These are phyloP conservation scores for Backusella tarrabulga DNA, from an alignment of 192 early-diverging fungal species.

Conservation along the genomic window DNA sequence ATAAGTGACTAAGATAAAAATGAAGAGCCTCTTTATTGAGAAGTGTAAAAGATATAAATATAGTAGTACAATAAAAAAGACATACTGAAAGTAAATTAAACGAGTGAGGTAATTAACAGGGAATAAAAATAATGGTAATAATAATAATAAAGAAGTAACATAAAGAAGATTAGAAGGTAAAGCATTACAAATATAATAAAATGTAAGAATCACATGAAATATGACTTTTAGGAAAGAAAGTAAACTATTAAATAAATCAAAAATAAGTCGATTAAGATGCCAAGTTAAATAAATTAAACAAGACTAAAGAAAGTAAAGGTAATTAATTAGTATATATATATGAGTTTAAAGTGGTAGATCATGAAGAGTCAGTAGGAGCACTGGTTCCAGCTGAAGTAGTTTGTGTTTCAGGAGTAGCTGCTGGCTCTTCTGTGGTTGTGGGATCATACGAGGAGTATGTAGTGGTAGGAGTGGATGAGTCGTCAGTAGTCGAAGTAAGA, in stretches of 20 bases:
- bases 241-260: neutral
- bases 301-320: neutral
- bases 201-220: neutral
- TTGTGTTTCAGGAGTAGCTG: neutral
- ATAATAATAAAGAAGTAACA: neutral
- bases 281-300: too few relatives aligned
- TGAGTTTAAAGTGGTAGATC: neutral
- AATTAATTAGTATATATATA: neutral
- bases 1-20: too few relatives aligned
- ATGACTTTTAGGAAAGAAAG: neutral
- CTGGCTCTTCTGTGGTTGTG: neutral
- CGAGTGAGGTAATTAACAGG: neutral
- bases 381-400: neutral
- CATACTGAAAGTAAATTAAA: neutral
- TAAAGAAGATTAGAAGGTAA: neutral
- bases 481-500: neutral
- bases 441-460: neutral
- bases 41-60: neutral
- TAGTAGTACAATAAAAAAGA: neutral
- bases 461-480: neutral
- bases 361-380: neutral
- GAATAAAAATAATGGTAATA: neutral
- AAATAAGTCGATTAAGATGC: too few relatives aligned
- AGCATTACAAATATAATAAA: neutral
- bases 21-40: neutral